Conservation (phyloP, 768 basidiomycete genomes). For the Chalciporus sphaerocephalus region DNA sequence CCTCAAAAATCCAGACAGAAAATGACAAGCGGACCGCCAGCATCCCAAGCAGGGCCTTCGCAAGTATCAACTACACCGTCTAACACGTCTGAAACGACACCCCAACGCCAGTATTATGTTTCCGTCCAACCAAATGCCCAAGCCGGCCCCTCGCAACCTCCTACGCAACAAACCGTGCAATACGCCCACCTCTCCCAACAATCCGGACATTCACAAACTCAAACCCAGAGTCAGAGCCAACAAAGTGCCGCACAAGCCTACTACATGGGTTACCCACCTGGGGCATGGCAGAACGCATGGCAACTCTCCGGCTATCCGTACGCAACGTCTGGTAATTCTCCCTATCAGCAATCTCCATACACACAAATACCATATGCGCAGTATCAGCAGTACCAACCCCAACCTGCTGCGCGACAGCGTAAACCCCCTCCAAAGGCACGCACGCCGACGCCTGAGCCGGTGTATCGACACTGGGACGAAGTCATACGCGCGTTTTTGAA, state of each 20-base stretch:
- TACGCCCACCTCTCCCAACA: slow-evolving; percentile 19
- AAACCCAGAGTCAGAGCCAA: slow-evolving; percentile 18
- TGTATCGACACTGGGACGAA: slow-evolving; percentile 59
- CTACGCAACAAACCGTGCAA: slow-evolving; percentile 12
- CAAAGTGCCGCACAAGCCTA: slow-evolving; percentile 29
- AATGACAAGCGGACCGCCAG: slow-evolving; percentile 41
- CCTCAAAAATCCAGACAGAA: not conserved
- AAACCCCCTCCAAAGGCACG: slow-evolving; percentile 27
- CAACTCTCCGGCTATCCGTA: slow-evolving; percentile 33
- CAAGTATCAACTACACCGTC: slow-evolving; percentile 10
- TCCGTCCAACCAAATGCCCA: slow-evolving; percentile 14
- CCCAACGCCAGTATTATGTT: slow-evolving; percentile 11
- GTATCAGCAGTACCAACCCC: slow-evolving; percentile 32
- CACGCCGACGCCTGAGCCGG: slow-evolving; percentile 38
- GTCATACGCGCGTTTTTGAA: slow-evolving; percentile 51
- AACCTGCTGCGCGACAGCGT: slow-evolving; percentile 26
- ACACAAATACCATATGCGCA: slow-evolving; percentile 33
- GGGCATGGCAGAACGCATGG: slow-evolving; percentile 33
- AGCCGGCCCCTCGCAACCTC: slow-evolving; percentile 15
- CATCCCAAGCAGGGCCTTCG: slow-evolving; percentile 40
- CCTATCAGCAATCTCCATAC: slow-evolving; percentile 33
- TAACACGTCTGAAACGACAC: slow-evolving; percentile 7
- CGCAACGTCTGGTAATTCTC: slow-evolving; percentile 25
- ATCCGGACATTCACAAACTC: slow-evolving; percentile 14
- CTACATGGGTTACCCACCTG: slow-evolving; percentile 33